Conservation (phyloP, 2,329 filamentous ascomycete species). For the Ceratocystis papillata region DNA sequence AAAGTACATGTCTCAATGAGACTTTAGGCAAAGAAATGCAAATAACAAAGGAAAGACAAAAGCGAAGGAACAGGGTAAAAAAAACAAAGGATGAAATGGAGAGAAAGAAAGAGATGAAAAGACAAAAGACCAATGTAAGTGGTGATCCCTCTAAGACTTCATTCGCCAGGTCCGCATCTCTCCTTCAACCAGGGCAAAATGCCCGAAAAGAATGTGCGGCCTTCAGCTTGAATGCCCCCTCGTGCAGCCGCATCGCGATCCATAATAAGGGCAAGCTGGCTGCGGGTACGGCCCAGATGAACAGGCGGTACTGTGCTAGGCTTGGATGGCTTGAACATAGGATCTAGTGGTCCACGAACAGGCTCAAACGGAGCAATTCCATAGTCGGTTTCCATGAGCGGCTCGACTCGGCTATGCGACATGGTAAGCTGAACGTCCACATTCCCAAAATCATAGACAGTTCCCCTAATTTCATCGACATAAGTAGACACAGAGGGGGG, state of each 20-base stretch:
- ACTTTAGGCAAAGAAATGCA: neutral
- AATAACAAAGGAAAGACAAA: conserved; percentile 5
- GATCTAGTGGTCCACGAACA: conserved; percentile 30
- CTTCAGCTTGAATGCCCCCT: neutral
- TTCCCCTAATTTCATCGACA: conserved; percentile 37
- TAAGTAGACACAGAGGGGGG: conserved; percentile 29
- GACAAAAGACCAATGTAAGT: neutral
- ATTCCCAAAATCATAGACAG: conserved; percentile 36
- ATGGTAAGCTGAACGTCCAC: conserved; percentile 26
- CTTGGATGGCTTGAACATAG: conserved; percentile 40
- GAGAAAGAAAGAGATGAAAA: neutral
- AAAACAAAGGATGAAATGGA: neutral
- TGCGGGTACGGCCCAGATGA: conserved; percentile 48
- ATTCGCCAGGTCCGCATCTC: neutral
- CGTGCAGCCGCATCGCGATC: conserved; percentile 39
- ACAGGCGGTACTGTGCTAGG: conserved; percentile 38
- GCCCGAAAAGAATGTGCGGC: conserved; percentile 14
- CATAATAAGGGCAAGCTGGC: conserved; percentile 48
- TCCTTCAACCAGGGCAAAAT: conserved; percentile 17
- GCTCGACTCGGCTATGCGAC: conserved; percentile 19
- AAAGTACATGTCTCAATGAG: conserved; percentile 20
- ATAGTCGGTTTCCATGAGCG: conserved; percentile 26
- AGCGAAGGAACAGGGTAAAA: neutral
- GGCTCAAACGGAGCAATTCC: conserved; percentile 27
- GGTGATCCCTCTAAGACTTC: neutral